Conservation (phyloP, 2,329 filamentous ascomycete species). For the Malbranchea cinnamomea region DNA sequence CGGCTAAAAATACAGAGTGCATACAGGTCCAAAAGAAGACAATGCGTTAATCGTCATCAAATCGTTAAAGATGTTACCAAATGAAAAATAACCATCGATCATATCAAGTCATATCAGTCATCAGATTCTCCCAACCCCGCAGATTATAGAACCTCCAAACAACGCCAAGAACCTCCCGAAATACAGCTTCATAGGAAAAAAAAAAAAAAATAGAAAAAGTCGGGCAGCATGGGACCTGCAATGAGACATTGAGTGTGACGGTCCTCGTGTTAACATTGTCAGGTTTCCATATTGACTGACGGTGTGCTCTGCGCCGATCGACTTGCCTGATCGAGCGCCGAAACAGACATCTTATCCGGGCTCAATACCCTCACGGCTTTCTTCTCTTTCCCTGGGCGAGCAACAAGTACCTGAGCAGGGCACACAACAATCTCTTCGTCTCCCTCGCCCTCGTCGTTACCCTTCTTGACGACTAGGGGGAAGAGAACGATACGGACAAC, state of each 20-base stretch:
- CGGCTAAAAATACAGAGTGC: no score
- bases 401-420: slow-evolving; percentile 83
- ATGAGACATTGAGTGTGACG: slow-evolving; percentile 21
- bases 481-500: slow-evolving; percentile 88
- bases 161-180: no score
- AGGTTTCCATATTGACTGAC: slow-evolving; percentile 29
- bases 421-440: slow-evolving; percentile 93
- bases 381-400: slow-evolving; percentile 34
- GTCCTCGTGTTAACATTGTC: no score
- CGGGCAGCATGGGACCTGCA: slow-evolving; percentile 3
- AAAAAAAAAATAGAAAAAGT: neutral
- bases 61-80: no score
- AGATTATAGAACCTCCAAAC: no score
- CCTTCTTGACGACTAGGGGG: slow-evolving; percentile 91
- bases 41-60: no score
- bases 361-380: slow-evolving; percentile 24
- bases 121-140: no score
- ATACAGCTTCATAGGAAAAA: neutral
- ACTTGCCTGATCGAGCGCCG: slow-evolving; percentile 19
- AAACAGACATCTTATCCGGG: slow-evolving; percentile 29
- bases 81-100: no score
- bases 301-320: slow-evolving; percentile 28
- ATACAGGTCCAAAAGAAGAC: no score
- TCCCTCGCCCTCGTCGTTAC: slow-evolving; percentile 70
- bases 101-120: no score